Percentiles rank a stretch among this genome's conserved stretches.
phyloP scores from a whole-genome alignment of 495 filamentous ascomycete species.

The Cercophora samala region DNA sequence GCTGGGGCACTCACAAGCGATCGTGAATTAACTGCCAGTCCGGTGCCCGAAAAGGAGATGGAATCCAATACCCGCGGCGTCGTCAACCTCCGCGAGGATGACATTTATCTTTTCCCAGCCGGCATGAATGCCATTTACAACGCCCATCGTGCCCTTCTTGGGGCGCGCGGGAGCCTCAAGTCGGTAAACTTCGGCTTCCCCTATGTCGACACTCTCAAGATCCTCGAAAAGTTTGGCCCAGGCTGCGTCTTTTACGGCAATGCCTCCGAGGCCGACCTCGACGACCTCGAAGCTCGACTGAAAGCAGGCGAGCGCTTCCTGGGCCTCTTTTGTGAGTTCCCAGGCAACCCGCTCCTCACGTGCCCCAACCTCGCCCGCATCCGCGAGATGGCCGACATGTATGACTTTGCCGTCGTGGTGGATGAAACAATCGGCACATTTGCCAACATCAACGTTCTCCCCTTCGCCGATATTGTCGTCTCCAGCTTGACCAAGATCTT shows the following conservation, averaged over 20 bases:
- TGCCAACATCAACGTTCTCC: conserved; percentile 88
- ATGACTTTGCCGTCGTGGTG: conserved; percentile 85
- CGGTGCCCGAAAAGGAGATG: conserved; percentile 35
- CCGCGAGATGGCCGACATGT: conserved; percentile 70
- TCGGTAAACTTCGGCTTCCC: conserved; percentile 83
- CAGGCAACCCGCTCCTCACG: conserved; percentile 83
- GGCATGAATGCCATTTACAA: conserved; percentile 97
- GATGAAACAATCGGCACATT: conserved; percentile 98
- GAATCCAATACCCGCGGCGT: conserved; percentile 53
- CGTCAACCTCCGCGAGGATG: conserved; percentile 74
- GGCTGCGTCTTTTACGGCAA: conserved; percentile 89
- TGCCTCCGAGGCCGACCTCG: conserved; percentile 75
- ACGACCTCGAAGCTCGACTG: conserved; percentile 75
- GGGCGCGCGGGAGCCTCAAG: conserved; percentile 55
- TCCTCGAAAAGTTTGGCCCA: conserved; percentile 89
- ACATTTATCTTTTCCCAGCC: conserved; percentile 81
- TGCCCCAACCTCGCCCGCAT: conserved; percentile 83
- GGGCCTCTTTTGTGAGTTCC: conserved; percentile 90
- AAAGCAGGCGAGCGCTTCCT: conserved; percentile 72
- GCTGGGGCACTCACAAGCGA: conserved; percentile 78
- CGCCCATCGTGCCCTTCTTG: conserved; percentile 68
- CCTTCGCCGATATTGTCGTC: conserved; percentile 83
- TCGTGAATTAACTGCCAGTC: conserved; percentile 53
- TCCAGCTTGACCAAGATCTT: conserved; percentile 96
- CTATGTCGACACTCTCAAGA: conserved; percentile 94